phyloP scores from a whole-genome alignment of 2,329 filamentous ascomycete species.

The Microsporum audouinii region DNA sequence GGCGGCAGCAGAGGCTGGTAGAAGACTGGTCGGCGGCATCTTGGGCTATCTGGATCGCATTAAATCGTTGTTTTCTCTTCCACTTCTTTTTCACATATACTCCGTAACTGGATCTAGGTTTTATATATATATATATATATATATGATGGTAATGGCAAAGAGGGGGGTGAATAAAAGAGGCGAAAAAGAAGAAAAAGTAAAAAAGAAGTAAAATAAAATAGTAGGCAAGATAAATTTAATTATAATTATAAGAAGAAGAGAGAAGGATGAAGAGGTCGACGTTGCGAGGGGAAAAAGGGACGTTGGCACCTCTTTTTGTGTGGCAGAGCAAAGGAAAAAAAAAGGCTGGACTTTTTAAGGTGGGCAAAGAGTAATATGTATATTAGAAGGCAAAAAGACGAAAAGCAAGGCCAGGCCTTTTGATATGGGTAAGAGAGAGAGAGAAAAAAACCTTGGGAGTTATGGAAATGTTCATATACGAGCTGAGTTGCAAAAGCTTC shows the following conservation, averaged over 20 bases:
- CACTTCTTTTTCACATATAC: not conserved
- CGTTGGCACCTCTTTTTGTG: slow-evolving; percentile 1
- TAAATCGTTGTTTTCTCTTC: not conserved
- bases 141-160: not conserved
- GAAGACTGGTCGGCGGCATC: slow-evolving; percentile 69
- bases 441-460: not conserved
- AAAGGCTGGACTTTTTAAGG: not conserved
- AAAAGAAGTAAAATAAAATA: slow-evolving; percentile 2
- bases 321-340: not conserved
- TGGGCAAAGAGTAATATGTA: not conserved
- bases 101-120: not conserved
- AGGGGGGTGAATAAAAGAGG: not conserved
- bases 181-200: slow-evolving; percentile 8
- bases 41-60: slow-evolving; percentile 2
- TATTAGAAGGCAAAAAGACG: not conserved
- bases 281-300: not conserved
- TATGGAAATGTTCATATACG: not conserved
- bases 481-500: slow-evolving; percentile 5
- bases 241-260: slow-evolving; percentile 6
- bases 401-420: not conserved
- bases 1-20: slow-evolving; percentile 89
- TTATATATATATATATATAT: not conserved
- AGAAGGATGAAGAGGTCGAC: not conserved
- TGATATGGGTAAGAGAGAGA: not conserved
- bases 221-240: not conserved